Percentiles rank a stretch among this genome's conserved stretches.
Evolutionary conservation across 495 filamentous ascomycete species (phyloP).

Genomic region (Aspergillus diversus): DNA sequence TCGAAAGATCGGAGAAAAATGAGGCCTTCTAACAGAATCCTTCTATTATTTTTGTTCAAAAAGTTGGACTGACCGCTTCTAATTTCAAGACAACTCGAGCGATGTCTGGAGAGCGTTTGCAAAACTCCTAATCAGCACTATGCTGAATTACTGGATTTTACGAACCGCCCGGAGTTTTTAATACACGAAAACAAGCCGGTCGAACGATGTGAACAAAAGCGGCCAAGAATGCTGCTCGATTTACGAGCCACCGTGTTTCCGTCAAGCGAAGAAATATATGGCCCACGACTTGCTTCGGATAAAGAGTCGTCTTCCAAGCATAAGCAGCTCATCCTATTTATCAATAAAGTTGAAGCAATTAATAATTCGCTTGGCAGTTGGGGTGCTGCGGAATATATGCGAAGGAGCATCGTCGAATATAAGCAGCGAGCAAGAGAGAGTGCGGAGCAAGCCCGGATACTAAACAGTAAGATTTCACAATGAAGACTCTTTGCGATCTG

Average conservation of each 20-base stretch:
- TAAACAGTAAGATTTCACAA: neutral
- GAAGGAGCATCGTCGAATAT: neutral
- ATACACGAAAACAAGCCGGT: neutral
- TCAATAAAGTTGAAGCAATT: neutral
- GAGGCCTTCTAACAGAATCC: neutral
- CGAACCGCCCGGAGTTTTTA: slow-evolving; percentile 13
- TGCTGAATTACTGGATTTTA: slow-evolving; percentile 6
- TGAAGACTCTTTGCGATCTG: neutral
- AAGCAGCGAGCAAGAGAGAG: neutral
- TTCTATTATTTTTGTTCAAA: neutral
- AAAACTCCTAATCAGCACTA: slow-evolving; percentile 6
- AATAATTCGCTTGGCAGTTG: neutral
- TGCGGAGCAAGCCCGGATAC: neutral
- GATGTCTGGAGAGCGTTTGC: neutral
- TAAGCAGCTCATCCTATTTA: neutral
- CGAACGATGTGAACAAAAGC: neutral
- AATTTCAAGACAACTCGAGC: neutral
- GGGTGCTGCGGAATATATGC: slow-evolving; percentile 4
- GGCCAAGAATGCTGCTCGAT: neutral
- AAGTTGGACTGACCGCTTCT: neutral
- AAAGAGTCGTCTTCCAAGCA: neutral
- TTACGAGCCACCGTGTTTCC: neutral
- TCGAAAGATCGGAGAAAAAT: neutral
- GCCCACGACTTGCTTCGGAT: neutral
- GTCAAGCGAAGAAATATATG: neutral